phyloP scores from a whole-genome alignment of 805 yeast species.

The Candida odintsovae region DNA sequence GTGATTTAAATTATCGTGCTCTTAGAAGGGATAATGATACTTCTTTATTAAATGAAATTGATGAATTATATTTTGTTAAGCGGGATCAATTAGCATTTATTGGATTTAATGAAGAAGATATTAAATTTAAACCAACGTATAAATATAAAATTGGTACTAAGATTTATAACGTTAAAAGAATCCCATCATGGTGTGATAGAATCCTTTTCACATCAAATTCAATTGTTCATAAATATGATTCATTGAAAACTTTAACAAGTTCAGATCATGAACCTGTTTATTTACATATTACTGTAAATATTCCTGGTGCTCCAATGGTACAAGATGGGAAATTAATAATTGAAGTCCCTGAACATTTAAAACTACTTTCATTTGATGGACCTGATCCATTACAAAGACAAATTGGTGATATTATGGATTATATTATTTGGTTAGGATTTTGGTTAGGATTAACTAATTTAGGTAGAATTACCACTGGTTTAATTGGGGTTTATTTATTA shows the following conservation, averaged over 20 bases:
- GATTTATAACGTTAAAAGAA: slow-evolving; percentile 51
- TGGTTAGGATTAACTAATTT: neutral
- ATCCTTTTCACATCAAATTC: slow-evolving; percentile 35
- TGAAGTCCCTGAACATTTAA: neutral
- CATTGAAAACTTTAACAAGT: slow-evolving; percentile 39
- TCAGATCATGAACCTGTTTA: slow-evolving; percentile 85
- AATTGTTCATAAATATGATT: slow-evolving; percentile 38
- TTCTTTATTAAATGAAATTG: slow-evolving; percentile 25
- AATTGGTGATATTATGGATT: neutral
- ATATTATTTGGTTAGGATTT: neutral
- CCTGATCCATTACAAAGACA: neutral
- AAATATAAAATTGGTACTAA: slow-evolving; percentile 49
- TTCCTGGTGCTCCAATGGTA: slow-evolving; percentile 19
- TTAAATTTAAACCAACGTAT: slow-evolving; percentile 75
- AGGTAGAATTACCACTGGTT: neutral
- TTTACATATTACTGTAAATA: slow-evolving; percentile 30
- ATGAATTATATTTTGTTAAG: slow-evolving; percentile 28
- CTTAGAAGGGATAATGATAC: slow-evolving; percentile 4
- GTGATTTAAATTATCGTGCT: slow-evolving; percentile 82
- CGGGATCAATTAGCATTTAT: slow-evolving; percentile 40
- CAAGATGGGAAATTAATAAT: slow-evolving; percentile 9
- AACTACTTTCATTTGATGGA: neutral
- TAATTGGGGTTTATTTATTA: neutral
- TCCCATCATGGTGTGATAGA: slow-evolving; percentile 91
- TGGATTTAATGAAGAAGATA: slow-evolving; percentile 62